Evolutionary conservation across 768 basidiomycete genomes (phyloP), one percentile per base, ranked within the genome.

Genomic region (Tylopilus cervinicoccineus): DNA sequence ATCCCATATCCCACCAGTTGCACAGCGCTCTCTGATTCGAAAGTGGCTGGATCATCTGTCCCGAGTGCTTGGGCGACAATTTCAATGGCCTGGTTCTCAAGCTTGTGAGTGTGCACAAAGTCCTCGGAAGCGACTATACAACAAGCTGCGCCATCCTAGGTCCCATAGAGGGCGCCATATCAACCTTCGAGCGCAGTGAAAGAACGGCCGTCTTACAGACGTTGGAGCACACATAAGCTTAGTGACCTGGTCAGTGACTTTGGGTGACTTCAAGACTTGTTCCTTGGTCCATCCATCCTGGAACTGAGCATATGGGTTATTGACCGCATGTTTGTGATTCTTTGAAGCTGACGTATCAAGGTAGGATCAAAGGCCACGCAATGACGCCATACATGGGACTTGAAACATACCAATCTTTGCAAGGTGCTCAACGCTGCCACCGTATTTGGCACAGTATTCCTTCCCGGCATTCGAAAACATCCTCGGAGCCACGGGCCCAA

Each of bases 221-320:
- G 88, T 91, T 0, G 88, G 88, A 54, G 84, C 87, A 59, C 86
- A 91, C 86, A 89, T 91, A 61, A 78, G 81, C 63, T 84, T 85
- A 0, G 88, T 90, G 31, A 88, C 70, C 56, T 84, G 76, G 27
- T 78, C 80, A 24, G 74, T 82, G 56, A 90, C 80, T 66, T 82
- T 82, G 7, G 77, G 75, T 4, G 86, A 77, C 5, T 75, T 71
- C 47, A 87, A 64, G 24, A 89, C 77, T 57, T 91, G 76, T 50
- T 87, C 80, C 13, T 78, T 79, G 26, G 72, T 81, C 83, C 85
- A 88, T 4, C 83, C 84, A 52, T 84, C 74, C 11, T 81, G 76
- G 67, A 93, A 91, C 63, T 91, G 89, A 0, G 86, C 82, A 59
- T 91, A 92, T 0, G 87, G 87, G 57, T 91, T 91, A 45, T 85